Conservation (phyloP, 140 eudicot genomes). For the Erigeron philadelphicus region DNA sequence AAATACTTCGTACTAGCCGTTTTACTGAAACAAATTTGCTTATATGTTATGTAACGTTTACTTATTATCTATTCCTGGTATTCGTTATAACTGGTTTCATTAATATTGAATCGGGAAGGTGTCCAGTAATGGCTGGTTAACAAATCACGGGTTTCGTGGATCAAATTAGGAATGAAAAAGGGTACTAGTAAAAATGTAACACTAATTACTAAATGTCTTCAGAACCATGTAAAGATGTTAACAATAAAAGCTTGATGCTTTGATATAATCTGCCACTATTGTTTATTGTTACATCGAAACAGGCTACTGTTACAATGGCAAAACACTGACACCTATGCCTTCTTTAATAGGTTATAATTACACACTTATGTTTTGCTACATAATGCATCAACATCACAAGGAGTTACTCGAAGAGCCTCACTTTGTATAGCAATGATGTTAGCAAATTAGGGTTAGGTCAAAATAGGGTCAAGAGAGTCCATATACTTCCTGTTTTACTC, state of each 20-base stretch:
- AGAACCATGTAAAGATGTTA: background rate
- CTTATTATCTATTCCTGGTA: conserved; percentile 9
- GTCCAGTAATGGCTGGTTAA: background rate
- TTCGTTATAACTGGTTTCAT: conserved; percentile 2
- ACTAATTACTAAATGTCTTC: conserved; percentile 1
- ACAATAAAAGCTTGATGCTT: background rate
- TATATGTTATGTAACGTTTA: background rate
- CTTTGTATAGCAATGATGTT: conserved; percentile 14
- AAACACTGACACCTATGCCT: too few relatives aligned
- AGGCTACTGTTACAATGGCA: background rate
- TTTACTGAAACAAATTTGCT: conserved; percentile 8
- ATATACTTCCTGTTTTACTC: background rate
- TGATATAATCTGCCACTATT: background rate
- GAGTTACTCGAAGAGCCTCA: conserved; percentile 18
- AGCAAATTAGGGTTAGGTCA: background rate
- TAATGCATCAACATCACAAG: conserved; percentile 3
- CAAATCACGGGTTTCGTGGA: conserved; percentile 1
- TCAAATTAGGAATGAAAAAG: conserved; percentile 10
- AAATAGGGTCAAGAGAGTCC: conserved; percentile 1
- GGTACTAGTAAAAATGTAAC: conserved; percentile 5
- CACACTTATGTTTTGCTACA: background rate
- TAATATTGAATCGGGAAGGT: background rate
- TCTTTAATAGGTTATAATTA: background rate
- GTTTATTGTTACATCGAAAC: background rate
- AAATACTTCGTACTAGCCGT: background rate